Base-by-base conservation (phyloP, 1,284 basidiomycete genomes). In the Marasmius tenuissimus region DNA sequence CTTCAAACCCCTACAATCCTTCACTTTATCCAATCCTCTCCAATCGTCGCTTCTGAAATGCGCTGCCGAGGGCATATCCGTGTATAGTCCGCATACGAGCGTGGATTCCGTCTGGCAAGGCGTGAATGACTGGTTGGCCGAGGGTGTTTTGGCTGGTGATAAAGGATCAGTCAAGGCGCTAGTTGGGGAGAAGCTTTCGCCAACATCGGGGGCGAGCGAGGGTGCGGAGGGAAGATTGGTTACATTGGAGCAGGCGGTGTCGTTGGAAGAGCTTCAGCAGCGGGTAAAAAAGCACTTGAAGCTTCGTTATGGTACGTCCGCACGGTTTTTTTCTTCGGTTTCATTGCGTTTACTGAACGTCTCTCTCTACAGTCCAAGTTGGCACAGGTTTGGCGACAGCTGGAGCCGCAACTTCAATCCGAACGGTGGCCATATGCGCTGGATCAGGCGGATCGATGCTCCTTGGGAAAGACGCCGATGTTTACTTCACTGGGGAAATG, bases 401-500 rank as follows among this genome's bases (percentile, higher is more conserved):
- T 69, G 66, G 61, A 61, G 71, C 68, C 64, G 68, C 70, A 60
- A 75, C 70, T 52, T 67, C 69, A 56, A 71, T 87, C 56, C 72
- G 75, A 65, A 80, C 83, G 34, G 83, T 96, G 61, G 93, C 92
- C 52, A 88, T 97, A 61, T 96, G 94, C 73, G 94, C 93, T 37
- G 94, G 94, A 34, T 88, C 90, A 22, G 94, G 93, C 57, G 91
- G 85, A 1, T 88, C 88, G 49, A 79, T 94, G 74, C 82, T 97
- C 45, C 73, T 81, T 47, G 88, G 85, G 55, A 81, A 85, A 59
- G 76, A 85, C 38, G 93, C 93, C 48, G 93, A 96, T 72, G 83
- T 94, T 33, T 92, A 92, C 72, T 82, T 94, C 68, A 97, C 94
- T 1, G 94, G 94, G n/a, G 94, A 96, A 75, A 94, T 96, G 93